Evolutionary conservation across 139 green algal genomes (phyloP), one percentile per base, ranked within the genome.

Genomic region (Picochlorum costavermella): DNA sequence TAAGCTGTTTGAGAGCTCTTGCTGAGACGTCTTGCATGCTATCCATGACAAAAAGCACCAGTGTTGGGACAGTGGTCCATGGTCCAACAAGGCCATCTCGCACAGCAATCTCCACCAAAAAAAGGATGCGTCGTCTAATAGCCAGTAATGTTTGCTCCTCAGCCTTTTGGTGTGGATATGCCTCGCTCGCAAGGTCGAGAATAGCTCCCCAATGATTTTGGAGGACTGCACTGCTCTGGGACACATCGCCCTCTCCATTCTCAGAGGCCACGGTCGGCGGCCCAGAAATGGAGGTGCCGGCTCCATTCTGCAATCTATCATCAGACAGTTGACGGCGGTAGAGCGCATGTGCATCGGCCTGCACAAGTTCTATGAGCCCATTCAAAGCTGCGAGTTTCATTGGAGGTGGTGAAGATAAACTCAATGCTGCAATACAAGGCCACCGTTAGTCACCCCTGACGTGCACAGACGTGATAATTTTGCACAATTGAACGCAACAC

Each of bases 311-410:
- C 5, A 30, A 31, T 33, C 45, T 60, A n/a, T 29, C 64, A 6
- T 50, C 74, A 57, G 12, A 26, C 16, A 17, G 8, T 13, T 92
- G 85, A 12, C 73, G 71, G 1, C n/a, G 36, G 12, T 80, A 8
- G 63, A 92, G 44, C 2, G 30, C 49, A 14, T 76, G 69, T 73
- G 88, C 82, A 37, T 92, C 86, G n/a, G 67, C 68, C 30, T 81
- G 63, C 60, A 92, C 75, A 64, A 92, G 70, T 49, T 92, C 83
- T 4, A 76, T 73, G 5, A 93, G 71, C 67, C 84, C 85, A 50
- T 23, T 30, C 17, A 93, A 78, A 20, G 81, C 80, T 11, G 78
- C 73, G 8, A 65, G 55, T 73, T 90, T 88, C 20, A 88, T 48
- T 4, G 36, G 3, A 14, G 68, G 29, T 0, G 75, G 56, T 5